phyloP scores from a whole-genome alignment of 257 asterid species.

The Nicotiana sylvestris region DNA sequence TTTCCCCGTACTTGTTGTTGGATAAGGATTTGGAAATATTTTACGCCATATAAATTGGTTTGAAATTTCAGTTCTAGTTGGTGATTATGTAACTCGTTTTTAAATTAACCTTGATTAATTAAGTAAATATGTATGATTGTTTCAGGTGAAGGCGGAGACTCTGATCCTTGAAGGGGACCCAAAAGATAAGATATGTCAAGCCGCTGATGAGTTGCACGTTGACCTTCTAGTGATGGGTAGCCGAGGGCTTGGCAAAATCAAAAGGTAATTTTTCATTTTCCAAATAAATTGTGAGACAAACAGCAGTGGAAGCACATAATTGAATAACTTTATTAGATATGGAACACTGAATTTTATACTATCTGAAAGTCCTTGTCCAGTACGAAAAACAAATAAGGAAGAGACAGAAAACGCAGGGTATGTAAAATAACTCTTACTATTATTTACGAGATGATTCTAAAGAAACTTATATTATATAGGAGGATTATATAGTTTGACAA shows the following conservation, averaged over 20 bases:
- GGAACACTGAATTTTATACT: no score
- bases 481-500: no score
- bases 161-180: constrained; percentile 43
- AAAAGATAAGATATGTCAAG: constrained; percentile 46
- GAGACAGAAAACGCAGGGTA: no score
- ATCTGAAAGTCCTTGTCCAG: no score
- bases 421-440: no score
- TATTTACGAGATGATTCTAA: no score
- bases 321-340: no score
- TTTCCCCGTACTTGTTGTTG: no score
- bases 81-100: neutral
- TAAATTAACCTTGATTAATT: neutral
- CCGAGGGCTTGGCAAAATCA: constrained; percentile 57
- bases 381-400: no score
- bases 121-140: neutral
- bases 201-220: constrained; percentile 31
- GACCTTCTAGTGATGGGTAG: constrained; percentile 53
- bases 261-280: constrained; percentile 27
- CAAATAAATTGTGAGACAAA: neutral
- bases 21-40: no score
- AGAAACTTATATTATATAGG: no score
- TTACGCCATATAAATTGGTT: no score
- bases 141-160: constrained; percentile 35
- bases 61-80: neutral
- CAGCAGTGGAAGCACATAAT: neutral